These are phyloP conservation scores for Bremia lactucae DNA, from an alignment of 352 stramenopile species.

Conservation along the genomic window DNA sequence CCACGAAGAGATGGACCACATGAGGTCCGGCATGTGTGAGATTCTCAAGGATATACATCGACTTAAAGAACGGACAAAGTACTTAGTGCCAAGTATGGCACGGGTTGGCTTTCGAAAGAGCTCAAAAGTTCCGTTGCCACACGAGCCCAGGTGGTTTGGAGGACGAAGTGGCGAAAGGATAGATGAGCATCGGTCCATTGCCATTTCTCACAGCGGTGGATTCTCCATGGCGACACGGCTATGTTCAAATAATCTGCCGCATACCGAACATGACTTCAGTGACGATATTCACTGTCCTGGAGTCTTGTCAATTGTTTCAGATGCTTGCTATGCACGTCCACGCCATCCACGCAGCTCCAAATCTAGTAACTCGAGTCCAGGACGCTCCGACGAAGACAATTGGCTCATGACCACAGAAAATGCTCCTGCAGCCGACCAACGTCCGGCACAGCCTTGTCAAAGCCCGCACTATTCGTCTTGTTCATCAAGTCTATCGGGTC, in stretches of 20 bases:
- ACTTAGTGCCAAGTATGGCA: constrained; percentile 40
- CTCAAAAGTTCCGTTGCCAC: constrained; percentile 4
- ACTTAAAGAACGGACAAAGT: constrained; percentile 60
- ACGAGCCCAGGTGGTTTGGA: constrained; percentile 1
- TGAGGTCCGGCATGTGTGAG: constrained; percentile 52
- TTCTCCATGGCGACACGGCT: constrained; percentile 22
- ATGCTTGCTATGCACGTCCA: constrained; percentile 5
- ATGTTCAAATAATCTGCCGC: constrained; percentile 18
- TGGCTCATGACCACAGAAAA: constrained; percentile 16
- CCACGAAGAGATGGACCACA: constrained; percentile 49
- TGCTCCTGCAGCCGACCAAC: constrained; percentile 7
- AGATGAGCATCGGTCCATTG: constrained; percentile 5
- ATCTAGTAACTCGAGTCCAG: constrained; percentile 24
- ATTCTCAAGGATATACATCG: constrained; percentile 58
- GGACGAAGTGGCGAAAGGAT: constrained; percentile 9
- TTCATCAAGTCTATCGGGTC: constrained; percentile 45
- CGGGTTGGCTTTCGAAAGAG: constrained; percentile 15
- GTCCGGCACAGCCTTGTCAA: constrained; percentile 23
- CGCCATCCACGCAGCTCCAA: constrained; percentile 5
- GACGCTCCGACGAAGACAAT: constrained; percentile 21
- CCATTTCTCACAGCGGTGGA: constrained; percentile 7
- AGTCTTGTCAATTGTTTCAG: constrained; percentile 5
- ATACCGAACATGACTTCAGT: constrained; percentile 25
- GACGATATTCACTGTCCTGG: constrained; percentile 27
- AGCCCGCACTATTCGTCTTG: constrained; percentile 60